Percentiles rank a stretch among this genome's conserved stretches.
Conservation (phyloP, 176 grass and related monocot species). For the Aegilops bicornis region DNA sequence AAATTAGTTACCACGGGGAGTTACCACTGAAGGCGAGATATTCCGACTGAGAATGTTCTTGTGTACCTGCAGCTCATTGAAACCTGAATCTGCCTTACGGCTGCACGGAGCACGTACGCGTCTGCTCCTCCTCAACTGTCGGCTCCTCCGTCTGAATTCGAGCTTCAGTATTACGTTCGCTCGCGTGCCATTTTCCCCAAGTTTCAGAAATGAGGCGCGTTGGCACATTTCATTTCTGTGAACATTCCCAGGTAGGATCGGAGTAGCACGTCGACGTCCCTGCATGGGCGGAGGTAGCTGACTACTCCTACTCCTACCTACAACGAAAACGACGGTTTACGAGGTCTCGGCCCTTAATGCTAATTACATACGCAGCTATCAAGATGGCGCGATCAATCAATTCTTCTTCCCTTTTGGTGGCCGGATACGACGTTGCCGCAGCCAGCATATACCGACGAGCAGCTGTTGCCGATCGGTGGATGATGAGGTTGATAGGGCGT, state of each 20-base stretch:
- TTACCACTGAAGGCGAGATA: too few species aligned
- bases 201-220: too few species aligned
- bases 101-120: too few species aligned
- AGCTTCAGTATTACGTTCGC: too few species aligned
- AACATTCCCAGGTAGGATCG: not conserved
- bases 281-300: not conserved
- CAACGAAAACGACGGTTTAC: not conserved
- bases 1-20: too few species aligned
- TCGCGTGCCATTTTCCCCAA: too few species aligned
- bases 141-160: too few species aligned
- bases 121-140: too few species aligned
- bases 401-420: not conserved
- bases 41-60: not conserved
- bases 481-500: conserved; percentile 1
- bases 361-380: not conserved
- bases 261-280: not conserved
- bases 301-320: not conserved
- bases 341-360: not conserved
- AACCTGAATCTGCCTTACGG: too few species aligned
- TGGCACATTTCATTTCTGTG: too few species aligned
- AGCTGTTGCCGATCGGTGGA: not conserved
- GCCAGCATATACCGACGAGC: not conserved
- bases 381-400: too few species aligned
- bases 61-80: not conserved
- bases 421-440: not conserved